Base-by-base conservation (phyloP, 352 stramenopile genomes). In the Globisporangium paroecandrum region DNA sequence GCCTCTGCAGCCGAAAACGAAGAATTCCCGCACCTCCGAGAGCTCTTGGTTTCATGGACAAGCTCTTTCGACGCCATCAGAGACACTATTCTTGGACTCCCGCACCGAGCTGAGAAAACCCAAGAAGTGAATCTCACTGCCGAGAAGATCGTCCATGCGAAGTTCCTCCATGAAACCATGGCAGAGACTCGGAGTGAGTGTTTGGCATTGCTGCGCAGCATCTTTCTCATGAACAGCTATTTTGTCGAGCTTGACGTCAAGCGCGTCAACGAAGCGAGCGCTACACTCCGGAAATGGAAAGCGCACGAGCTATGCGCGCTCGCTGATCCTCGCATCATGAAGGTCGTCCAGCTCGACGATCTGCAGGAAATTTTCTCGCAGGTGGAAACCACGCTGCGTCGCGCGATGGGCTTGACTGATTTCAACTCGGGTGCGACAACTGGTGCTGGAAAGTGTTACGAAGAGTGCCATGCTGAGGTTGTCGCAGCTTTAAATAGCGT, bases 201-300 rank as follows among this genome's bases (percentile, higher is more conserved):
- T 49, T 24, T 90, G 22, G 55, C 72, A 1, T 62, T 92, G 0
- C 58, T 81, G 13, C 72, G 72, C 7, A 73, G 68, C 32, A 83
- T 90, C 47, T 65, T 82, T 25, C 49, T 87, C n/a, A 82, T 85
- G 61, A 85, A 89, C 67, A 77, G 69, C 36, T 79, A 79, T 36
- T 92, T 90, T 38, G 58, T 88, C 10, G 76, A 85, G n/a, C 63
- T 87, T 7, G 82, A 92, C 43, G 79, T 84, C 3, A 34, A 61
- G 10, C 74, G 79, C 4, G 66, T 92, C 43, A 90, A 90, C 49
- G 53, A 43, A 20, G 77, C 76, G 1, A 78, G 61, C 25, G 34
- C 61, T 13, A 66, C 38, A 4, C 82, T 81, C 32, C 27, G 22
- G 0, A 73, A 69, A 20, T 87, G 69, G 78, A 81, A 78, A 38